Percentiles rank a stretch among this genome's conserved stretches.
These are phyloP conservation scores for Drechmeria coniospora DNA, from an alignment of 2,329 filamentous ascomycete genomes.

Conservation along the genomic window DNA sequence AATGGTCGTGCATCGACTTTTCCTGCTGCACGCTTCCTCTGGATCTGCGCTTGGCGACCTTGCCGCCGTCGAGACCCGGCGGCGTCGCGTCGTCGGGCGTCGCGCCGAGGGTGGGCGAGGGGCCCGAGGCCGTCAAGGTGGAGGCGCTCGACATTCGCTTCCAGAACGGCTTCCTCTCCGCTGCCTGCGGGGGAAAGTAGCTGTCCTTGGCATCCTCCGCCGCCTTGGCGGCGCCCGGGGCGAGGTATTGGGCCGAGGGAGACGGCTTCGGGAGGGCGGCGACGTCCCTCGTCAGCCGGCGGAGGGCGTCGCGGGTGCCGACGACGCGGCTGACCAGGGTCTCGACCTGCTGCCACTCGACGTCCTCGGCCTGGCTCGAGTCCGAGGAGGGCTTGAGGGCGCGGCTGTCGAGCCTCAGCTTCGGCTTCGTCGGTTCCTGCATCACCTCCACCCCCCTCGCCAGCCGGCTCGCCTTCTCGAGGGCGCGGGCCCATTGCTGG, in stretches of 20 bases:
- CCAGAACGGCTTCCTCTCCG: slow-evolving; percentile 71
- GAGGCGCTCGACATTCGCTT: slow-evolving; percentile 63
- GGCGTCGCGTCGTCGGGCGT: slow-evolving; percentile 19
- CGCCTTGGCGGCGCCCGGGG: slow-evolving; percentile 22
- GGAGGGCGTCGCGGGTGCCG: slow-evolving; percentile 75
- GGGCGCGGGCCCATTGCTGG: slow-evolving; percentile 66
- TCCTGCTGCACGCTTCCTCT: slow-evolving; percentile 33
- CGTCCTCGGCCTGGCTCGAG: slow-evolving; percentile 44
- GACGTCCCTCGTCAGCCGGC: slow-evolving; percentile 73
- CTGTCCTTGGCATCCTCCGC: slow-evolving; percentile 23
- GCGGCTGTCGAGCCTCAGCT: slow-evolving; percentile 13
- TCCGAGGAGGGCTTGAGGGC: slow-evolving; percentile 13
- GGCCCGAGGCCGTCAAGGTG: slow-evolving; percentile 12
- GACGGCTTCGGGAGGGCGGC: slow-evolving; percentile 31
- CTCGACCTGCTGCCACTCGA: slow-evolving; percentile 80
- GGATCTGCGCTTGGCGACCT: slow-evolving; percentile 19
- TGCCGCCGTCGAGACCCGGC: slow-evolving; percentile 15
- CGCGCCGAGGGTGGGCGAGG: slow-evolving; percentile 13
- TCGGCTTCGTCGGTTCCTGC: slow-evolving; percentile 11
- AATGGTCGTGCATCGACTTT: slow-evolving; percentile 62
- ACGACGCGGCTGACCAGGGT: slow-evolving; percentile 72
- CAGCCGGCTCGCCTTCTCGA: slow-evolving; percentile 66
- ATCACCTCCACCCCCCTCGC: slow-evolving; percentile 35
- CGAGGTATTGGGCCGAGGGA: slow-evolving; percentile 19
- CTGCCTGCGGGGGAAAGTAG: slow-evolving; percentile 32